Evolutionary conservation across 495 filamentous ascomycete genomes (phyloP).

Genomic region (Viridothelium virens): DNA sequence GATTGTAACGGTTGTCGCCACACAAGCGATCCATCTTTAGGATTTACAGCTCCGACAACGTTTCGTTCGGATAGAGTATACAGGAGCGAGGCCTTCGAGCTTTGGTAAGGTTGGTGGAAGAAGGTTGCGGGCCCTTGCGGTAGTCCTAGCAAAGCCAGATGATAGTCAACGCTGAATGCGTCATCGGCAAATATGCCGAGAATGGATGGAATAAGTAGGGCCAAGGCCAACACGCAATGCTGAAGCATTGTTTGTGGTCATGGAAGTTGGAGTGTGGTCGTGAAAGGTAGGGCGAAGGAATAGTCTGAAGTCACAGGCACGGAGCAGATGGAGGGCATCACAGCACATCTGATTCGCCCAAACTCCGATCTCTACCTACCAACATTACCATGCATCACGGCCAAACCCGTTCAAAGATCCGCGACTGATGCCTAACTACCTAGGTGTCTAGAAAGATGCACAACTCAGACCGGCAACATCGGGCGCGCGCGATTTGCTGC

Average conservation of each 20-base stretch:
- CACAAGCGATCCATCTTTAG: constrained; percentile 69
- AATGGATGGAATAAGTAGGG: constrained; percentile 29
- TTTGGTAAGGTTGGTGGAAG: constrained; percentile 76
- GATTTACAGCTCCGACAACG: constrained; percentile 81
- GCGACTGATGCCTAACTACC: not conserved
- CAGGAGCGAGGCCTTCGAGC: constrained; percentile 78
- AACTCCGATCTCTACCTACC: too few species aligned
- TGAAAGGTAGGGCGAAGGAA: not conserved
- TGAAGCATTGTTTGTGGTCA: constrained; percentile 7
- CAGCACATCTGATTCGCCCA: not conserved
- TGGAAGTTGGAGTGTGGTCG: not conserved
- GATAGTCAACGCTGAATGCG: constrained; percentile 86
- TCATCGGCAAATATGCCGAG: constrained; percentile 80
- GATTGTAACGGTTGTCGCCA: constrained; percentile 71
- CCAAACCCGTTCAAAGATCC: not conserved
- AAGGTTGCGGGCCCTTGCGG: constrained; percentile 79
- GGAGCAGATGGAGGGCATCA: not conserved
- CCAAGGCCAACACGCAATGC: constrained; percentile 11
- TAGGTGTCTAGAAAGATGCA: not conserved
- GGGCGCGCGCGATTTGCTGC: not conserved
- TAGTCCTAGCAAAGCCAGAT: constrained; percentile 76
- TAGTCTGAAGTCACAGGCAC: not conserved
- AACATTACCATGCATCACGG: not conserved
- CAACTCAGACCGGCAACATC: not conserved
- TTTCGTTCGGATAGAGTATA: constrained; percentile 81